Evolutionary conservation across 2,329 filamentous ascomycete species (phyloP).

Genomic region (Akanthomyces uredinophilus): DNA sequence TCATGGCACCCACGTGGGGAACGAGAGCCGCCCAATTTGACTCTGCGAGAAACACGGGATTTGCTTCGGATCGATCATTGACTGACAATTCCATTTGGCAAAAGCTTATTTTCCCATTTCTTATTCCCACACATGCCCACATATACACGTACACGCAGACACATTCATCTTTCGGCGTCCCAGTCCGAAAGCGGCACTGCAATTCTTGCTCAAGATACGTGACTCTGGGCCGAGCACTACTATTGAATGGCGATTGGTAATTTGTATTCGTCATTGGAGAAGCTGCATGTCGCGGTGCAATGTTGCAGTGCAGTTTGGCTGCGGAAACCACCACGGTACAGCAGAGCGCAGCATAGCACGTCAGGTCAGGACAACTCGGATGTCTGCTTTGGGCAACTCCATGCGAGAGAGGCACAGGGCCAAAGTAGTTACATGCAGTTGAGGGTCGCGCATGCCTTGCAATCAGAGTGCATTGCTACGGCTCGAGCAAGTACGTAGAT

Average conservation of each 20-base stretch:
- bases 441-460: not conserved
- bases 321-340: not conserved
- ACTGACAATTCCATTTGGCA: not conserved
- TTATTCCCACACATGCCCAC: not conserved
- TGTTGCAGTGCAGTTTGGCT: not conserved
- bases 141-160: no score
- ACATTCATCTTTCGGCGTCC: no score
- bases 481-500: not conserved
- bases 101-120: not conserved
- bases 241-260: not conserved
- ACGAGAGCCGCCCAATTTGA: not conserved
- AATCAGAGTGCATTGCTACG: not conserved
- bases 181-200: no score
- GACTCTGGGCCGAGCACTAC: no score
- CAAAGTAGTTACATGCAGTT: not conserved
- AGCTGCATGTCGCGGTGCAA: not conserved
- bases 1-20: slow-evolving; percentile 1
- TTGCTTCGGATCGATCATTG: slow-evolving; percentile 4
- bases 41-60: slow-evolving; percentile 3
- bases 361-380: not conserved
- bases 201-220: no score
- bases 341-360: not conserved
- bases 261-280: not conserved
- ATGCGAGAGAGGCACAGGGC: not conserved
- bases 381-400: slow-evolving; percentile 7